Percentiles rank a stretch among this genome's conserved stretches.
These are phyloP conservation scores for Cyathus olla DNA, from an alignment of 1,284 basidiomycete species.

Conservation along the genomic window DNA sequence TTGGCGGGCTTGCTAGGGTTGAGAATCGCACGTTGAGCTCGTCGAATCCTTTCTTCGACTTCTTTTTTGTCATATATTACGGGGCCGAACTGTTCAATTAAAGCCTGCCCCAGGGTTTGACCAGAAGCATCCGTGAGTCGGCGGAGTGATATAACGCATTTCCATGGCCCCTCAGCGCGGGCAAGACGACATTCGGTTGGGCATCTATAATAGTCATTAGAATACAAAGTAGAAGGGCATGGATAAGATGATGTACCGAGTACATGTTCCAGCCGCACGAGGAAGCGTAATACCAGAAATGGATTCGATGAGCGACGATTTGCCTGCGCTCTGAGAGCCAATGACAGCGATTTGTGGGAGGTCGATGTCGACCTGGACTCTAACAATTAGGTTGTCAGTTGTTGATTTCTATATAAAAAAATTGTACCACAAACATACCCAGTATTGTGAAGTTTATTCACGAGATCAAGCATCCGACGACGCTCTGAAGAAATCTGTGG, in stretches of 20 bases:
- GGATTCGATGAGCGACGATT: constrained; percentile 75
- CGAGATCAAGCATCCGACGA: constrained; percentile 58
- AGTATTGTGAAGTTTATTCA: constrained; percentile 66
- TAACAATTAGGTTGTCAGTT: constrained; percentile 26
- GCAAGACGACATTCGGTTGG: constrained; percentile 77
- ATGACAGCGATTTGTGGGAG: constrained; percentile 74
- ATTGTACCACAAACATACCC: constrained; percentile 51
- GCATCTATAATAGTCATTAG: constrained; percentile 55
- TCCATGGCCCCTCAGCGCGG: constrained; percentile 59
- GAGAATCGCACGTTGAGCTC: constrained; percentile 80
- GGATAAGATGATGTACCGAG: constrained; percentile 53
- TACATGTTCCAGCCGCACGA: constrained; percentile 65
- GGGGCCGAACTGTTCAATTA: constrained; percentile 61
- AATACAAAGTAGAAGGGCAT: not conserved
- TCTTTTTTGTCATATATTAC: constrained; percentile 59
- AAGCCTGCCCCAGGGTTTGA: constrained; percentile 49
- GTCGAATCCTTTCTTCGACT: constrained; percentile 74
- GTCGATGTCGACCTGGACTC: constrained; percentile 70
- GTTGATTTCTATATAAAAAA: not conserved
- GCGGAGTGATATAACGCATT: constrained; percentile 69
- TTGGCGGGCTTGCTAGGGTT: constrained; percentile 58
- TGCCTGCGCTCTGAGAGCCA: constrained; percentile 72
- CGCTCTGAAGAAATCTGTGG: constrained; percentile 46
- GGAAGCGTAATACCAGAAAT: constrained; percentile 76
- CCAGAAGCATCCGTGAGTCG: constrained; percentile 60